phyloP scores from a whole-genome alignment of 345 rosid genomes.

The Brassica incana region DNA sequence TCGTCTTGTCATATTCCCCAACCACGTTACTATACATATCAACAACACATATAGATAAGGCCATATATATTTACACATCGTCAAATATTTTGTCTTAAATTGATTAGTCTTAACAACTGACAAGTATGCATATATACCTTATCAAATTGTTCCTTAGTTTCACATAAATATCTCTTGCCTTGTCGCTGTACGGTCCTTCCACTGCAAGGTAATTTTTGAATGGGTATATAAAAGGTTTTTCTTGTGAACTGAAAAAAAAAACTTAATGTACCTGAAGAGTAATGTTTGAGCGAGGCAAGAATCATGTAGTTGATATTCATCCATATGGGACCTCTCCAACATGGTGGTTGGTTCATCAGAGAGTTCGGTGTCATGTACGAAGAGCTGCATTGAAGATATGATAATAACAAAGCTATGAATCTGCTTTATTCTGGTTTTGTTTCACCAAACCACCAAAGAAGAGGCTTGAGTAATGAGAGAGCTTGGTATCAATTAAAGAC shows the following conservation, averaged over 20 bases:
- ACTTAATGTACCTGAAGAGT: slow-evolving; percentile 56
- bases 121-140: slow-evolving; percentile 43
- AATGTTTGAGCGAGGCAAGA: slow-evolving; percentile 78
- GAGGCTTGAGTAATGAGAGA: neutral
- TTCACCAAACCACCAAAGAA: neutral
- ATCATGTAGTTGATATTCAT: slow-evolving; percentile 90
- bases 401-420: neutral
- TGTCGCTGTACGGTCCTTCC: slow-evolving; percentile 66
- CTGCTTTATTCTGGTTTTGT: neutral
- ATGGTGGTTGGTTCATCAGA: slow-evolving; percentile 71
- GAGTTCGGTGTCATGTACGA: slow-evolving; percentile 86
- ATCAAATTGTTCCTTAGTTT: slow-evolving; percentile 72
- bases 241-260: neutral
- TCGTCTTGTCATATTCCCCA: slow-evolving; percentile 64
- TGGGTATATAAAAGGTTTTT: neutral
- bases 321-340: slow-evolving; percentile 98
- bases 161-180: slow-evolving; percentile 56
- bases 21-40: slow-evolving; percentile 64
- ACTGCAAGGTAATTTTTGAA: slow-evolving; percentile 44
- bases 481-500: neutral
- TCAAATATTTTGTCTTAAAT: too few relatives aligned
- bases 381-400: slow-evolving; percentile 45
- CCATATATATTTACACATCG: neutral
- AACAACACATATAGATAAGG: slow-evolving; percentile 3
- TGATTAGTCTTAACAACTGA: neutral